Percentiles rank a stretch among this genome's conserved stretches.
phyloP scores from a whole-genome alignment of 2,329 filamentous ascomycete genomes.

The Alternaria postmessia region DNA sequence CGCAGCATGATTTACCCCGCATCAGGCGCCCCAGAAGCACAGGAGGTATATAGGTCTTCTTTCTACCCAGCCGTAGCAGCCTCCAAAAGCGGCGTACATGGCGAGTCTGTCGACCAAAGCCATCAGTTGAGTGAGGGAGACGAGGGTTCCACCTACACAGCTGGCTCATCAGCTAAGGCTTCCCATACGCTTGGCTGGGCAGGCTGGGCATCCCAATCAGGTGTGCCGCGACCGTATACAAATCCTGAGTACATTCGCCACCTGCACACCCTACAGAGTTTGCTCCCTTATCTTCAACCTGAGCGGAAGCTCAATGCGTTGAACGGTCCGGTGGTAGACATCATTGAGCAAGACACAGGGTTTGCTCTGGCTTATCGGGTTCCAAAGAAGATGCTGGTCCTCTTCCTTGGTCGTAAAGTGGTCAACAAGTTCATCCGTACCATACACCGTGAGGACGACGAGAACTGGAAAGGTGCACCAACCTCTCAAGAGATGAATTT shows the following conservation, averaged over 20 bases:
- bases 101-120: background rate
- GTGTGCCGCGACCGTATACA: slow-evolving; percentile 14
- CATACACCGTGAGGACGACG: slow-evolving; percentile 18
- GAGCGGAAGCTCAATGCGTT: slow-evolving; percentile 21
- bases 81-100: background rate
- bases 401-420: slow-evolving; percentile 27
- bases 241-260: slow-evolving; percentile 32
- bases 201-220: background rate
- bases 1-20: slow-evolving; percentile 5
- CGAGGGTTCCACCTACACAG: slow-evolving; percentile 5
- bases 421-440: slow-evolving; percentile 28
- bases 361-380: slow-evolving; percentile 11
- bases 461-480: slow-evolving; percentile 10
- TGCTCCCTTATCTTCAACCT: slow-evolving; percentile 28
- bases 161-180: background rate
- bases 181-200: background rate
- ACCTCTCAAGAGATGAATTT: slow-evolving; percentile 22
- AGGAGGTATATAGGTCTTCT: background rate
- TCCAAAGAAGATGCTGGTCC: slow-evolving; percentile 30
- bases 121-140: background rate
- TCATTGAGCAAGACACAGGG: slow-evolving; percentile 22
- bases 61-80: background rate
- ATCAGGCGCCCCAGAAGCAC: background rate
- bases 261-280: slow-evolving; percentile 20
- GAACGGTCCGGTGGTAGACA: slow-evolving; percentile 16